A percentile compares a stretch with the other conserved stretches of the same genome.
phyloP scores from a whole-genome alignment of 2,329 filamentous ascomycete genomes.

The Erysiphe pulchra region DNA sequence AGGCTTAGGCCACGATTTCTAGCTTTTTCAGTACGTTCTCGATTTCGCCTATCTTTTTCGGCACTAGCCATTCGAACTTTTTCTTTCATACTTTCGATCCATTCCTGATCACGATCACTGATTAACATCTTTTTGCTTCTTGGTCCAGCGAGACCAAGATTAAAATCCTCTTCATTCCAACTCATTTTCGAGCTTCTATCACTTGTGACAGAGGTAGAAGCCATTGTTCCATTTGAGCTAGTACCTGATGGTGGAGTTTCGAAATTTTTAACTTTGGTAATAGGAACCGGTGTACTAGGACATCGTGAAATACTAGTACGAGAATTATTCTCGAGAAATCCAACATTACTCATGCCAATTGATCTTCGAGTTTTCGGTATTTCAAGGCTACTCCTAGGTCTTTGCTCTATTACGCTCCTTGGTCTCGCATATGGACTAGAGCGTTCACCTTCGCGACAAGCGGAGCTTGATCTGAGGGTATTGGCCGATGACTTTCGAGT shows the following conservation, averaged over 20 bases:
- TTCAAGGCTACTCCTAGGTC: conserved; percentile 9
- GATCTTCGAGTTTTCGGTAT: conserved; percentile 10
- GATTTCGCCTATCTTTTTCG: conserved; percentile 20
- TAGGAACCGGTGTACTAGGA: conserved; percentile 8
- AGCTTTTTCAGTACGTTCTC: conserved; percentile 27
- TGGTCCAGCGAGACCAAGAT: conserved; percentile 46
- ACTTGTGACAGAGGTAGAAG: conserved; percentile 1
- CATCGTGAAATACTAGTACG: conserved; percentile 2
- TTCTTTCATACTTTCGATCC: conserved; percentile 65
- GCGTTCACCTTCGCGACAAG: conserved; percentile 7
- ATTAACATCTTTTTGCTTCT: conserved; percentile 36
- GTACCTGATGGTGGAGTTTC: conserved; percentile 4
- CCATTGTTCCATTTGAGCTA: conserved; percentile 1
- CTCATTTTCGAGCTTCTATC: conserved; percentile 19
- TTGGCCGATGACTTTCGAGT: conserved; percentile 13
- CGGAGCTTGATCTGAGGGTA: conserved; percentile 4
- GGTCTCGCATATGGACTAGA: conserved; percentile 17
- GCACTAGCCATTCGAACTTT: conserved; percentile 48
- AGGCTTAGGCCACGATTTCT: conserved; percentile 17
- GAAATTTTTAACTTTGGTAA: conserved; percentile 1
- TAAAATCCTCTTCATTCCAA: conserved; percentile 31
- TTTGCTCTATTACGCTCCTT: conserved; percentile 7
- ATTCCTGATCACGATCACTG: conserved; percentile 48
- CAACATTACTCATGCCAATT: conserved; percentile 1
- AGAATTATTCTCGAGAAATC: neutral